Percentiles rank a stretch among this genome's conserved stretches.
Conservation (phyloP, 495 filamentous ascomycete species). For the Tuber umbilicatum region DNA sequence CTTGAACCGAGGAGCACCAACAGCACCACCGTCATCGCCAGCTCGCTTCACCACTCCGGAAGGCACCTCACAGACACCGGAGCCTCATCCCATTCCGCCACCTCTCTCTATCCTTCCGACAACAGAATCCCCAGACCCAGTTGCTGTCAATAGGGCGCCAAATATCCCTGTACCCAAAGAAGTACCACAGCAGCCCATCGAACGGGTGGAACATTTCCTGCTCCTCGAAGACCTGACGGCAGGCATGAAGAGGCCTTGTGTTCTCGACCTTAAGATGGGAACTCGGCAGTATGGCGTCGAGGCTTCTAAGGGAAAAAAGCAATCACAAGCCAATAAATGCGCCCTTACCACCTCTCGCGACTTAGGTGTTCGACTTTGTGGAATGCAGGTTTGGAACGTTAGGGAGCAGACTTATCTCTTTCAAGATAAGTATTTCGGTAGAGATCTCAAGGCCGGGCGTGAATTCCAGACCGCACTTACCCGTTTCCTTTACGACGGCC, state of each 20-base stretch:
- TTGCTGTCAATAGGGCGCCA: slow-evolving; percentile 72
- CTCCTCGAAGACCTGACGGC: slow-evolving; percentile 94
- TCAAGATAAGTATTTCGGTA: slow-evolving; percentile 95
- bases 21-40: slow-evolving; percentile 12
- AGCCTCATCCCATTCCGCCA: background rate
- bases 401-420: slow-evolving; percentile 76
- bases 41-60: slow-evolving; percentile 9
- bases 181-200: slow-evolving; percentile 48
- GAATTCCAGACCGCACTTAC: slow-evolving; percentile 87
- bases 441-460: slow-evolving; percentile 75
- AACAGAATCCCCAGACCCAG: slow-evolving; percentile 15
- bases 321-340: slow-evolving; percentile 87
- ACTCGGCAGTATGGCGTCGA: slow-evolving; percentile 98
- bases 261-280: slow-evolving; percentile 97
- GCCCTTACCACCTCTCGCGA: slow-evolving; percentile 84
- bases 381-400: slow-evolving; percentile 91
- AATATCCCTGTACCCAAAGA: slow-evolving; percentile 48
- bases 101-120: slow-evolving; percentile 1
- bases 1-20: slow-evolving; percentile 30
- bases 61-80: slow-evolving; percentile 28
- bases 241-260: slow-evolving; percentile 92
- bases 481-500: slow-evolving; percentile 86
- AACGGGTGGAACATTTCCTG: slow-evolving; percentile 84
- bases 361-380: slow-evolving; percentile 87
- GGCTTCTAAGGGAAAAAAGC: slow-evolving; percentile 81